phyloP scores from a whole-genome alignment of 768 basidiomycete species.

The Vararia minispora region DNA sequence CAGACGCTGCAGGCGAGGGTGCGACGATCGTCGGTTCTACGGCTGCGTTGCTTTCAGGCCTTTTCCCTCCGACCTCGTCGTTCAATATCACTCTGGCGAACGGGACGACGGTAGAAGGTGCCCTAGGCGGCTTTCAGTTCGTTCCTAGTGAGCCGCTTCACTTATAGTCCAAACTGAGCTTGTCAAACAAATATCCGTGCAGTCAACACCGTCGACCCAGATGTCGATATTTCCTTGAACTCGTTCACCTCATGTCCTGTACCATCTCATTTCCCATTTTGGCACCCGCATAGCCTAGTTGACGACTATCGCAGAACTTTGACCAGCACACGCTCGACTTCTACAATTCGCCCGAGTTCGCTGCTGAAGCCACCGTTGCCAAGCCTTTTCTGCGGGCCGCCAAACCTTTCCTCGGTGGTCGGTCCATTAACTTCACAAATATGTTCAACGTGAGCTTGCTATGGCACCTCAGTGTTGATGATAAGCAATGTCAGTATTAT shows the following conservation, averaged over 20 bases:
- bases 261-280: no score
- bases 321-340: no score
- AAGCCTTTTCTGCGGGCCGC: conserved; percentile 18
- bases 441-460: no score
- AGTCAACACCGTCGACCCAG: no score
- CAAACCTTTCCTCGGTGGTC: conserved; percentile 17
- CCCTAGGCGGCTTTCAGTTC: conserved; percentile 15
- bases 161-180: no score
- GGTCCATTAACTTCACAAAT: conserved; percentile 17
- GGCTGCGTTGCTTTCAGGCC: conserved; percentile 11
- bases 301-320: no score
- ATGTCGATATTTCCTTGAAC: no score
- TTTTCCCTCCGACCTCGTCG: conserved; percentile 8
- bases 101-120: conserved; percentile 9
- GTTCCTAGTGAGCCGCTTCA: conserved; percentile 10
- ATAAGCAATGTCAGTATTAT: conserved; percentile 1
- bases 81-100: conserved; percentile 13
- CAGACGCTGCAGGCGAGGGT: conserved; percentile 11
- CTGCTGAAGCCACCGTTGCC: conserved; percentile 13
- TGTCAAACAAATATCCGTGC: no score
- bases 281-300: no score
- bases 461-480: no score
- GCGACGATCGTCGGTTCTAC: conserved; percentile 8
- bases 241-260: no score
- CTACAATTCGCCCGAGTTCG: no score